Base-by-base conservation (phyloP, 1,284 basidiomycete species). In the Cerrena zonata region DNA sequence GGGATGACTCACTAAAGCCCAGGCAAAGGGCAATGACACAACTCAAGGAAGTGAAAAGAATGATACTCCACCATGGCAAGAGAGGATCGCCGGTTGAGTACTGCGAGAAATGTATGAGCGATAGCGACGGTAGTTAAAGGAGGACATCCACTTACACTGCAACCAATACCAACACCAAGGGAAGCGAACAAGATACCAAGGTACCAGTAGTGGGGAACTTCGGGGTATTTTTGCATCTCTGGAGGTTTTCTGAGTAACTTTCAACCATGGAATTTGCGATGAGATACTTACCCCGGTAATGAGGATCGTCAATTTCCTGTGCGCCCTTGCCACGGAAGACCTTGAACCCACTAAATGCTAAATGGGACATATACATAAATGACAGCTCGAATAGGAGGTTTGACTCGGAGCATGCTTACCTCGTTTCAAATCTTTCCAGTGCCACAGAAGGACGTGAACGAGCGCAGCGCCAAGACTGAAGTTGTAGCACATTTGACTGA, bases 151-250 rank as follows among this genome's bases (percentile, higher is more conserved):
- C 66, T 3, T 52, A 68, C 68, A 50, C 73, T 73, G 60, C 75
- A 77, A 19, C 76, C 77, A 51, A 83, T 77, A 24, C 75, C 74
- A 43, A 82, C 68, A n/a, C 54, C 75, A 18, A 83, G 61, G 0
- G 77, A 76, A n/a, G 64, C 53, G 12, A 76, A 15, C 55, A 82
- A 77, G 15, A 80, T 56, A 0, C 62, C 36, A 0, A 62, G 59
- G 54, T 81, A 82, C 61, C 73, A 79, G 73, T 73, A 77, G 54
- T 74, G 72, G 3, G 80, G 80, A 2, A 79, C 78, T 56, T 78
- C 77, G 23, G 66, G 60, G 58, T 80, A 79, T 53, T 73, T 73
- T 56, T 69, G 68, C 77, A 80, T 79, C 56, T 70, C 75, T 71
- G 57, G 57, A 22, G 45, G 50, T 12, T 24, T 22, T 24, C 18